A percentile compares a stretch with the other conserved stretches of the same genome.
Conservation (phyloP, 2,329 filamentous ascomycete genomes). For the Rutstroemia sp. region DNA sequence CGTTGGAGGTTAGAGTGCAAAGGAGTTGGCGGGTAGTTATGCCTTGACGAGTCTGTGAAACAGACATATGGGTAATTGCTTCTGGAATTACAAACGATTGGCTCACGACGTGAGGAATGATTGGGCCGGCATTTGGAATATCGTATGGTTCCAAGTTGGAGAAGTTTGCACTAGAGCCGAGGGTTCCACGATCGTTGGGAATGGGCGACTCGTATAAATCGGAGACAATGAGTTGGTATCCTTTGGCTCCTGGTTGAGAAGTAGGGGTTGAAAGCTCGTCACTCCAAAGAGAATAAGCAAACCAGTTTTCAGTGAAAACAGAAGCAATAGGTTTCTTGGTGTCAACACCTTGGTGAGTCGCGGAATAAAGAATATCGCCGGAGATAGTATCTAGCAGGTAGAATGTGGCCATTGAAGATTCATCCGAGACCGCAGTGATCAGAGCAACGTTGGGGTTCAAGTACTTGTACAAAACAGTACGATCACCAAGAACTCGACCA, state of each 20-base stretch:
- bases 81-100: constrained; percentile 77
- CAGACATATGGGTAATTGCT: constrained; percentile 69
- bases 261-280: constrained; percentile 49
- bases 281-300: constrained; percentile 72
- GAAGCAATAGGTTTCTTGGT: constrained; percentile 65
- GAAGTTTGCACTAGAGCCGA: constrained; percentile 62
- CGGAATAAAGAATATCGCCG: constrained; percentile 68
- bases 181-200: constrained; percentile 76
- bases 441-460: constrained; percentile 81
- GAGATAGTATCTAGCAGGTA: constrained; percentile 83
- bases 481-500: constrained; percentile 83
- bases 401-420: constrained; percentile 53
- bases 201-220: constrained; percentile 85
- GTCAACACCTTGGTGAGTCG: constrained; percentile 67
- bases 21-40: constrained; percentile 80
- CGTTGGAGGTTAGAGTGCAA: constrained; percentile 66
- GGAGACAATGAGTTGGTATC: constrained; percentile 76
- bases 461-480: constrained; percentile 96
- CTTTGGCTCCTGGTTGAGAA: constrained; percentile 57
- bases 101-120: constrained; percentile 67
- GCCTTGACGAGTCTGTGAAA: constrained; percentile 86
- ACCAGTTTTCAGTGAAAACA: constrained; percentile 89
- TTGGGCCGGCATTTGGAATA: constrained; percentile 40
- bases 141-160: constrained; percentile 67
- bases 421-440: constrained; percentile 59